Conservation (phyloP, 2,329 filamentous ascomycete genomes). For the Fusarium sp. region DNA sequence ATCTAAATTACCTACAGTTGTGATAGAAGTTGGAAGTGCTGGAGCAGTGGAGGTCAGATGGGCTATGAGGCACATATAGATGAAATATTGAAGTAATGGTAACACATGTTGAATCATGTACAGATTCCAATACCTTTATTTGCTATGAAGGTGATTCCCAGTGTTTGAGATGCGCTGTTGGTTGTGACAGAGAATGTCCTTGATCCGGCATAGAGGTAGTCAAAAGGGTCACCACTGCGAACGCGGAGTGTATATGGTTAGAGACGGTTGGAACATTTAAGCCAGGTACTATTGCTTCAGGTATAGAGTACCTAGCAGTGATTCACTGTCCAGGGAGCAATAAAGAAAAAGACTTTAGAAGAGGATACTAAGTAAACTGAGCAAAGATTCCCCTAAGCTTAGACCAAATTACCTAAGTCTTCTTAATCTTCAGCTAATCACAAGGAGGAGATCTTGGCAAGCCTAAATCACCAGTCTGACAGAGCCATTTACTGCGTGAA, state of each 20-base stretch:
- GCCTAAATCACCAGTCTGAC: neutral
- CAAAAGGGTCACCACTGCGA: neutral
- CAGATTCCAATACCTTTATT: rapidly evolving
- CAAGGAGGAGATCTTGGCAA: no score
- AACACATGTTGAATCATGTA: no score
- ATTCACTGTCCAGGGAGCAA: no score
- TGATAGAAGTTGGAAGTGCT: neutral
- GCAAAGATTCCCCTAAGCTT: no score
- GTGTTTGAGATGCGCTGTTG: rapidly evolving
- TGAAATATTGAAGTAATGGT: neutral
- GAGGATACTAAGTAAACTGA: no score
- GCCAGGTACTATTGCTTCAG: rapidly evolving
- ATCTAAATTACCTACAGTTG: neutral
- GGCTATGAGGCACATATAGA: no score
- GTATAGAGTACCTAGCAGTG: no score
- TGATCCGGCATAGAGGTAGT: rapidly evolving
- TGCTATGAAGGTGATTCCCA: no score
- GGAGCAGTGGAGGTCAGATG: neutral
- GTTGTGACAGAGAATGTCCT: neutral
- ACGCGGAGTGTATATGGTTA: rapidly evolving
- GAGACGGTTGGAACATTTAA: neutral
- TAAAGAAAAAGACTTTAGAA: no score
- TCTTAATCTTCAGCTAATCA: neutral
- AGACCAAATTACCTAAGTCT: no score
- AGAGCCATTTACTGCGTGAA: neutral